phyloP scores from a whole-genome alignment of 108 stramenopile species.

The Conticribra guillardii region DNA sequence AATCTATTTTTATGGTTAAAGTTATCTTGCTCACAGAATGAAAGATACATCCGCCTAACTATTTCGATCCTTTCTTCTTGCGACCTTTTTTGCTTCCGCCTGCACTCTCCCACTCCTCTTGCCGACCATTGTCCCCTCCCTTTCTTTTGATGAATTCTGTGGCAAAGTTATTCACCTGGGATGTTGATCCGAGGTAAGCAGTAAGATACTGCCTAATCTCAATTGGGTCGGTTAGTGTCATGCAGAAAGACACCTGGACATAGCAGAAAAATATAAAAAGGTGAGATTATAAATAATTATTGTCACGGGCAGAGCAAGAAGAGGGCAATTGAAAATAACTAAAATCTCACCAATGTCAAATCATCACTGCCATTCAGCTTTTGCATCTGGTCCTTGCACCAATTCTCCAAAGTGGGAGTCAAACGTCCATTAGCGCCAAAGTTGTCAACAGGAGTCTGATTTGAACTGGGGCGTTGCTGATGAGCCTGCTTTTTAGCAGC shows the following conservation, averaged over 20 bases:
- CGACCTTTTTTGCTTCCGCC: constrained; percentile 67
- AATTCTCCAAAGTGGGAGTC: constrained; percentile 83
- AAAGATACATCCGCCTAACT: not conserved
- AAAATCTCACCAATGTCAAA: constrained; percentile 80
- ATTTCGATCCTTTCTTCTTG: constrained; percentile 73
- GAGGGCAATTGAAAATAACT: no score
- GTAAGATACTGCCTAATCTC: constrained; percentile 96
- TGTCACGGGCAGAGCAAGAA: no score
- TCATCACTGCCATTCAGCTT: constrained; percentile 93
- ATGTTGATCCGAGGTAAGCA: constrained; percentile 90
- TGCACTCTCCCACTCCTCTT: constrained; percentile 84
- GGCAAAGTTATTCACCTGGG: constrained; percentile 94
- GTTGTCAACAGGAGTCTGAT: constrained; percentile 55
- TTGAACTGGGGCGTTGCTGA: constrained; percentile 17
- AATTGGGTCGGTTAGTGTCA: constrained; percentile 86
- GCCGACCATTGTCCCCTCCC: constrained; percentile 67
- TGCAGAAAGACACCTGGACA: constrained; percentile 83
- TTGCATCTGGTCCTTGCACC: constrained; percentile 92
- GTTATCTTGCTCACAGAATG: not conserved
- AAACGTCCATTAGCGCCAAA: constrained; percentile 80
- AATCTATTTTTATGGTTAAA: not conserved
- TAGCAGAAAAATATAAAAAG: not conserved
- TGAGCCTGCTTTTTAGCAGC: constrained; percentile 24
- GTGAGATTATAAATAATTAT: not conserved
- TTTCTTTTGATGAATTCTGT: constrained; percentile 93